Conservation (phyloP, 805 yeast species). For the Sugiyamaella qingdaonensis region DNA sequence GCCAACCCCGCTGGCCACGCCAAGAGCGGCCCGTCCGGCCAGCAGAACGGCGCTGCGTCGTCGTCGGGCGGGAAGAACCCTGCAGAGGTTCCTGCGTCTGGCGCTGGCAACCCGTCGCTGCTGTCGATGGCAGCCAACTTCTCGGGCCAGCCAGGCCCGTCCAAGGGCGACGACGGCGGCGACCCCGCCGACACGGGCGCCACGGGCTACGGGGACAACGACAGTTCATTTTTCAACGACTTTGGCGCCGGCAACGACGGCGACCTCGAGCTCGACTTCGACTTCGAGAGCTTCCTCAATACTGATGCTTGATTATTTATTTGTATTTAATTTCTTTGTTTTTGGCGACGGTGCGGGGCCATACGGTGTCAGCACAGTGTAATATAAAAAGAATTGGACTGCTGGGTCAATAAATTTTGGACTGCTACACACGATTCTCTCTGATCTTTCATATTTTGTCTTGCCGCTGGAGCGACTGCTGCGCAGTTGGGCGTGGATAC, state of each 20-base stretch:
- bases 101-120: conserved; percentile 11
- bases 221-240: conserved; percentile 32
- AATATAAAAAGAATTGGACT: not conserved
- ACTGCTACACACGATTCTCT: no score
- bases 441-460: no score
- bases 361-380: not conserved
- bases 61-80: conserved; percentile 3
- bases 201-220: conserved; percentile 26
- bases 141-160: conserved; percentile 8
- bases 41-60: conserved; percentile 1
- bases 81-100: conserved; percentile 1
- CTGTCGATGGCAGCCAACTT: conserved; percentile 23
- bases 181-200: not conserved
- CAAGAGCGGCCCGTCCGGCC: not conserved
- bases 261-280: conserved; percentile 36
- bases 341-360: not conserved
- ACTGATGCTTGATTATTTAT: conserved; percentile 29
- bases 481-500: no score
- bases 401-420: no score
- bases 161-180: conserved; percentile 9
- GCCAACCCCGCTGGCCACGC: conserved; percentile 3
- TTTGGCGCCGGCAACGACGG: conserved; percentile 30
- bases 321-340: conserved; percentile 6
- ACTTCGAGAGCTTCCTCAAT: conserved; percentile 42
- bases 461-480: no score